A percentile compares a stretch with the other conserved stretches of the same genome.
Conservation (phyloP, 106 monocot species). For the Vanilla planifolia region DNA sequence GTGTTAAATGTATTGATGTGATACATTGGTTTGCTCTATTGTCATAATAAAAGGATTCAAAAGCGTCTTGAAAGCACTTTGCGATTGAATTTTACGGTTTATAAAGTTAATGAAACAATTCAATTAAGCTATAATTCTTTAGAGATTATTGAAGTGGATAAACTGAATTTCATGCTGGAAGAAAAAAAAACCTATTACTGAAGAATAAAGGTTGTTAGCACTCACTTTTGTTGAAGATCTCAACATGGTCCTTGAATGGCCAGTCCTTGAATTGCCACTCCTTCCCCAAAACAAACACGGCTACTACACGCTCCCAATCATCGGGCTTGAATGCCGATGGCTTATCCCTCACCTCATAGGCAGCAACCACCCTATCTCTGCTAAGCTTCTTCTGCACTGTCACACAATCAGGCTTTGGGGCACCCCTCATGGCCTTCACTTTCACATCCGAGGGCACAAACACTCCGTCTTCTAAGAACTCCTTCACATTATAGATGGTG, state of each 20-base stretch:
- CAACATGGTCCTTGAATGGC: conserved; percentile 95
- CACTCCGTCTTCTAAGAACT: conserved; percentile 93
- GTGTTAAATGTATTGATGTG: no score
- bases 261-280: conserved; percentile 99
- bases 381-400: conserved; percentile 99
- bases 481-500: conserved; percentile 97
- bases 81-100: no score
- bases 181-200: not conserved
- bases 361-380: conserved; percentile 59
- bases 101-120: no score
- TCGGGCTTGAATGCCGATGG: conserved; percentile 64
- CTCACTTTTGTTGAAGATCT: conserved; percentile 95
- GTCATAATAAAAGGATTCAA: no score
- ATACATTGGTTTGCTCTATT: no score
- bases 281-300: conserved; percentile 93
- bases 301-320: conserved; percentile 96
- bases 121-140: no score
- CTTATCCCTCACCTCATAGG: conserved; percentile 96
- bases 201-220: not conserved
- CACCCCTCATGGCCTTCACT: conserved; percentile 56
- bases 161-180: no score
- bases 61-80: no score
- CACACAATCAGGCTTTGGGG: conserved; percentile 69
- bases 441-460: conserved; percentile 79
- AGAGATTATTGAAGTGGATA: no score